Base-by-base conservation (phyloP, 805 yeast species). In the Metschnikowia proteae region DNA sequence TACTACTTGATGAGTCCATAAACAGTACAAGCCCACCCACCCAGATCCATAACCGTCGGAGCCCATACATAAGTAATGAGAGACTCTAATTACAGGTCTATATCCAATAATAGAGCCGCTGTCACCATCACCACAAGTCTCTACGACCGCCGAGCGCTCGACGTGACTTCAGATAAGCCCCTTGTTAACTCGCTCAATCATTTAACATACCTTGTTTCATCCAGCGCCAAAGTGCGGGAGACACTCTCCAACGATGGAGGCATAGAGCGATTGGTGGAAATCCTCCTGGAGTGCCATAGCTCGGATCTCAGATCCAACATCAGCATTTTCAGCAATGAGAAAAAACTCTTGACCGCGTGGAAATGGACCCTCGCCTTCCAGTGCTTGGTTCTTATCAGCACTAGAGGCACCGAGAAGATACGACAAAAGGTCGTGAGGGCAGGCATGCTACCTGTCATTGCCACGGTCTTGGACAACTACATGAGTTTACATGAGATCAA, bases 361-460 rank as follows among this genome's bases (percentile, higher is more conserved):
- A 92, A 92, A 70, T 92, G 99, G 99, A 88, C 96, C 5, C 71
- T 92, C 47, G 88, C 97, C 0, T 83, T 94, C 61, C 99, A 92
- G 70, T 91, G 97, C 63, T 71, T 92, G 48, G 96, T 92, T 1
- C 76, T 89, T 48, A 82, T 92, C 17, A 97, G 97, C 10, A 90
- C 97, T 1, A 77, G 97, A 56, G 99, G 99, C 25, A 83, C 95
- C 1, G 97, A 91, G 65, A 71, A 74, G 45, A 88, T 91, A 43
- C 75, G 99, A 45, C 83, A 84, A 57, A 82, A 90, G 59, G 87
- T 94, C 6, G 97, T 90, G 7, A 83, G 86, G 53, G 96, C 97
- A 1, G 98, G 97, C 4, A 83, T 90, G 52, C 78, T 94, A 35
- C 97, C 97, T 1, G 81, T 92, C 3, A 79, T 92, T 37, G 94